Evolutionary conservation across 2,329 filamentous ascomycete species (phyloP).

Genomic region (Chaetomium sp.): DNA sequence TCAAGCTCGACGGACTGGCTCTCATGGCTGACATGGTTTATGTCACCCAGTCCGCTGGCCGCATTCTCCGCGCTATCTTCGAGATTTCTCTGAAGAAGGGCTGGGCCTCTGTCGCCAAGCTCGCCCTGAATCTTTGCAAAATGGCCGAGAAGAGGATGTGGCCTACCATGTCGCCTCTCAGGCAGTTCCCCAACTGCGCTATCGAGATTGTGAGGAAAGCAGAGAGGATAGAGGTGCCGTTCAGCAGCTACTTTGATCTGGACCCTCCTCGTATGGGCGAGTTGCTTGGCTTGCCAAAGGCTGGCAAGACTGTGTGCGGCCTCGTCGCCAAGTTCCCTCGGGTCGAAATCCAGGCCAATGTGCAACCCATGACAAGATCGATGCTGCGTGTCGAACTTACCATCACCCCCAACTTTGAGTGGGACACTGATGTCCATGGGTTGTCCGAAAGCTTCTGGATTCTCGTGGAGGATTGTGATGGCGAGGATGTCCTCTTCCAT

Average conservation of each 20-base stretch:
- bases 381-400: conserved; percentile 88
- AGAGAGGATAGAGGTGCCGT: conserved; percentile 91
- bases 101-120: conserved; percentile 91
- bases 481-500: conserved; percentile 92
- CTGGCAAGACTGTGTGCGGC: conserved; percentile 80
- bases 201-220: conserved; percentile 87
- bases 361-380: conserved; percentile 91
- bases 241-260: conserved; percentile 92
- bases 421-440: conserved; percentile 90
- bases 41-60: conserved; percentile 94
- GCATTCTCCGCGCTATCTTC: conserved; percentile 92
- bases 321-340: conserved; percentile 92
- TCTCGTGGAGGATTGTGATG: conserved; percentile 94
- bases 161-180: conserved; percentile 95
- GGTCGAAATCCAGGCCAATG: conserved; percentile 87
- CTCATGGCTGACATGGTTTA: conserved; percentile 99
- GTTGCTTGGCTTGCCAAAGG: conserved; percentile 84
- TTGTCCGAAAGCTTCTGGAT: conserved; percentile 95
- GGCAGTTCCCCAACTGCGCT: conserved; percentile 83
- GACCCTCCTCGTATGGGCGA: conserved; percentile 97
- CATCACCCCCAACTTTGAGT: conserved; percentile 92
- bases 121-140: conserved; percentile 91
- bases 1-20: conserved; percentile 90
- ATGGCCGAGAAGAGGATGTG: conserved; percentile 99
- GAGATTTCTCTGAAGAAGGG: conserved; percentile 98